Base-by-base conservation (phyloP, 177 flowering plant species). In the Vitis hybrid region DNA sequence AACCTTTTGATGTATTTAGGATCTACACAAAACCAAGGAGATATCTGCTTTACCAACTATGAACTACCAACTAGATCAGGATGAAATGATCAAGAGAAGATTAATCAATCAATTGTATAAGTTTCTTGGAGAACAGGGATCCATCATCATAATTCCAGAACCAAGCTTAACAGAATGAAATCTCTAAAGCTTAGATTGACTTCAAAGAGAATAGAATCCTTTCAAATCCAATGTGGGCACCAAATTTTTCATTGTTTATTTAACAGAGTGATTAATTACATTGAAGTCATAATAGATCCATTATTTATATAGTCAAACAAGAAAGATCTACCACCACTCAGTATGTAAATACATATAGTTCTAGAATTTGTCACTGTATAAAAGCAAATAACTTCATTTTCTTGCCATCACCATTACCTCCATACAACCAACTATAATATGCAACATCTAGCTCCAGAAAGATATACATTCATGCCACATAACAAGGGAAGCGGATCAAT, bases 1-100 rank as follows among this genome's bases (percentile, higher is more conserved):
- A 70, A 60, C 98, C 98, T 78, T 91, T 93, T 58, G 93, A 83
- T 56, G 98, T 93, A 55, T 76, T 82, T 50, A 93, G 70, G 69
- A 85, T 72, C 97, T 90, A 66, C 66, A 69, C 19, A 12, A 9
- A 14, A 62, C 33, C 2, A 22, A 55, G 13, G 55, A 51, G 70
- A 53, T 7, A 19, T 39, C 45, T 39, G 45, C 0, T 39, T 39
- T 39, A 59, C 22, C 55, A 13, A n/a, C 2, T 5, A 60, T 2
- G 15, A 26, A 29, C 61, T 2, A 65, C 39, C 8, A 62, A 4
- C 16, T 48, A 39, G 15, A 49, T 49, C 1, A 10, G 33, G 12
- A 71, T 26, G 50, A 55, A 51, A 31, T 31, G n/a, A 10, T 55
- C 31, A 60, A 58, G 51, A 55, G 7, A 45, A 62, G 39, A 16